phyloP scores from a whole-genome alignment of 805 yeast species.

The Wickerhamiella nectarea region DNA sequence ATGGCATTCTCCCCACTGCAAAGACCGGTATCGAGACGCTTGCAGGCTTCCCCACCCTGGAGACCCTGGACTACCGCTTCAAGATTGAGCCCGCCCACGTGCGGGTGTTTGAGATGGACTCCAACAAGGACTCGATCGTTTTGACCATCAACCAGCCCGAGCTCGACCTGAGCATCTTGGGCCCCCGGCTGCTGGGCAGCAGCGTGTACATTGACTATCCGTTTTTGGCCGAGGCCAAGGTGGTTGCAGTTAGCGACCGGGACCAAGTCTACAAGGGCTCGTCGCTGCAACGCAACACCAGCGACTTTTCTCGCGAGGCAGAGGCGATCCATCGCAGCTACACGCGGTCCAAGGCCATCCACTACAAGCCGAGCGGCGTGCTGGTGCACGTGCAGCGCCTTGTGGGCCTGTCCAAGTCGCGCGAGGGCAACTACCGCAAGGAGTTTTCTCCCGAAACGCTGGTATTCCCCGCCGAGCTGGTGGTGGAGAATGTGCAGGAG shows the following conservation, averaged over 20 bases:
- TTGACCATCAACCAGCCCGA: constrained; percentile 37
- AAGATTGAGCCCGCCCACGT: constrained; percentile 50
- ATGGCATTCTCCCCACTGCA: constrained; percentile 54
- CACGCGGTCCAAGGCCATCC: constrained; percentile 43
- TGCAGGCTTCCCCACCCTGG: constrained; percentile 84
- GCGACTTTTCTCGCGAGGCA: constrained; percentile 18
- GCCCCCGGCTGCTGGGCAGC: constrained; percentile 46
- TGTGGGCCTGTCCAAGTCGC: constrained; percentile 57
- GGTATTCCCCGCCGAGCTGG: constrained; percentile 60
- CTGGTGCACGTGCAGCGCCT: constrained; percentile 62
- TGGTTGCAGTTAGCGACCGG: constrained; percentile 48
- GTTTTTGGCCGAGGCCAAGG: constrained; percentile 66
- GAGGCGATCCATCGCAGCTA: constrained; percentile 32
- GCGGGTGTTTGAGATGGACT: constrained; percentile 69
- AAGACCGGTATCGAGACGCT: constrained; percentile 52
- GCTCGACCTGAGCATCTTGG: constrained; percentile 44
- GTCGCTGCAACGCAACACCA: not conserved
- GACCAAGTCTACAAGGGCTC: not conserved
- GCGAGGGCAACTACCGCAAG: constrained; percentile 65
- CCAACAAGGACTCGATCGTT: constrained; percentile 70
- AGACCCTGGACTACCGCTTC: constrained; percentile 47
- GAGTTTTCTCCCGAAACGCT: constrained; percentile 44
- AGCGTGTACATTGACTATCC: constrained; percentile 80
- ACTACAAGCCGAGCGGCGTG: constrained; percentile 39
- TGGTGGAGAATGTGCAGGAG: constrained; percentile 61